A percentile compares a stretch with the other conserved stretches of the same genome.
Conservation (phyloP, 2,329 filamentous ascomycete species). For the Fusarium secorum region DNA sequence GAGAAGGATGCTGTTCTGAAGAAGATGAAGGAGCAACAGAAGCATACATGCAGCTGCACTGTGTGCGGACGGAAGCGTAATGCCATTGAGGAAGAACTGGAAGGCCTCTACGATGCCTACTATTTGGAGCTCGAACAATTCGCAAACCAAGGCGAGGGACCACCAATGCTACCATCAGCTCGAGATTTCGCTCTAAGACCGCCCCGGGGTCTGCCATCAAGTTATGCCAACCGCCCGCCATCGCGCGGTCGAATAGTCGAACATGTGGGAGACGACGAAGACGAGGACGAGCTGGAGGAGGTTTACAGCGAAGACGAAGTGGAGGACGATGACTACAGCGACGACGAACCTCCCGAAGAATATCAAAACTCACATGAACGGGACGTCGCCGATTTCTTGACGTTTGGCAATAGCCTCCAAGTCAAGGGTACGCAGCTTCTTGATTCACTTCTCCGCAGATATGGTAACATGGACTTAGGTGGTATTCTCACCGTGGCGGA, state of each 20-base stretch:
- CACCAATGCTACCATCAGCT: slow-evolving; percentile 60
- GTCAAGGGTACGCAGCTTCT: slow-evolving; percentile 76
- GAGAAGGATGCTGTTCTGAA: slow-evolving; percentile 97
- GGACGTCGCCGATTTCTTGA: slow-evolving; percentile 87
- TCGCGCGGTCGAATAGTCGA: slow-evolving; percentile 78
- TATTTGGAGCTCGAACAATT: slow-evolving; percentile 98
- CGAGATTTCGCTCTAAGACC: slow-evolving; percentile 69
- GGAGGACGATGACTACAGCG: slow-evolving; percentile 68
- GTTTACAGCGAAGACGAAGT: slow-evolving; percentile 60
- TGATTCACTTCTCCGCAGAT: slow-evolving; percentile 53
- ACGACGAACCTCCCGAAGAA: slow-evolving; percentile 73
- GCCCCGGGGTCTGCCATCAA: slow-evolving; percentile 64
- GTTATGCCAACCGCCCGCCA: slow-evolving; percentile 72
- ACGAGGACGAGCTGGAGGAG: slow-evolving; percentile 63
- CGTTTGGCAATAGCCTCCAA: slow-evolving; percentile 95
- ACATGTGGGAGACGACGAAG: slow-evolving; percentile 65
- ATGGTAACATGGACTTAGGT: slow-evolving; percentile 69
- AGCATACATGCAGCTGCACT: slow-evolving; percentile 97
- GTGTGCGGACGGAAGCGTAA: slow-evolving; percentile 96
- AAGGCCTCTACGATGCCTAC: slow-evolving; percentile 97
- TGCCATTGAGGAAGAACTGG: slow-evolving; percentile 96
- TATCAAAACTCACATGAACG: slow-evolving; percentile 70
- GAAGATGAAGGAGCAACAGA: slow-evolving; percentile 99
- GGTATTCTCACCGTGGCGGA: slow-evolving; percentile 98
- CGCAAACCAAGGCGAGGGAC: slow-evolving; percentile 80